A percentile compares a stretch with the other conserved stretches of the same genome.
Evolutionary conservation across 495 filamentous ascomycete genomes (phyloP).

Genomic region (Hypoxylon cercidicola): DNA sequence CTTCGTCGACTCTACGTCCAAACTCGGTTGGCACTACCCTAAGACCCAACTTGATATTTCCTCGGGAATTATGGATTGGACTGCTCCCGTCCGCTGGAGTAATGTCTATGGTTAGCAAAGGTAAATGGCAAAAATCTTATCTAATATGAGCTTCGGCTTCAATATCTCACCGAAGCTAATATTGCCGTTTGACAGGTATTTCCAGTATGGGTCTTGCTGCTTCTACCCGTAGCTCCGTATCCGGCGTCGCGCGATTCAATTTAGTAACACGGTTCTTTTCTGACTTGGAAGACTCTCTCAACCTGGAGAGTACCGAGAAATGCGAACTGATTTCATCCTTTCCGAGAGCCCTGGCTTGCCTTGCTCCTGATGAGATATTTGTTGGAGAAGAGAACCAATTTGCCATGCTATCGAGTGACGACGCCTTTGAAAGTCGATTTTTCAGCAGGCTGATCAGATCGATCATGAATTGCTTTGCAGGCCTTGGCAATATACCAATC

Average conservation of each 20-base stretch:
- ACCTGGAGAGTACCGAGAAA: background rate
- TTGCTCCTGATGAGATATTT: background rate
- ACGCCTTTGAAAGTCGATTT: conserved; percentile 8
- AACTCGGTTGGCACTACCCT: background rate
- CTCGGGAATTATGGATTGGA: background rate
- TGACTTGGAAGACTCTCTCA: background rate
- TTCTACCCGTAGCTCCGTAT: background rate
- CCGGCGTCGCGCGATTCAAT: background rate
- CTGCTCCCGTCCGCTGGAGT: background rate
- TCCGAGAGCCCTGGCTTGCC: background rate
- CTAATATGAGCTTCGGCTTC: background rate
- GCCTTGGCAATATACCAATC: conserved; percentile 2
- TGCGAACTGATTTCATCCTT: background rate
- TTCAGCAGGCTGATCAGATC: conserved; percentile 3
- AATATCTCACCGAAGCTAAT: background rate
- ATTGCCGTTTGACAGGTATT: background rate
- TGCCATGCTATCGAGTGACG: background rate
- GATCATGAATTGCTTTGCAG: conserved; percentile 3
- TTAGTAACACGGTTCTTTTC: background rate
- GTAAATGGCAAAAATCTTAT: background rate
- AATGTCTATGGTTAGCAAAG: background rate
- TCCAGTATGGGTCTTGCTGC: background rate
- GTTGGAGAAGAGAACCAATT: background rate
- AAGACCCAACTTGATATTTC: background rate
- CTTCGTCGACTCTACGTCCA: background rate